Conservation (phyloP, 495 filamentous ascomycete genomes). For the Lasiosphaeria hispida region DNA sequence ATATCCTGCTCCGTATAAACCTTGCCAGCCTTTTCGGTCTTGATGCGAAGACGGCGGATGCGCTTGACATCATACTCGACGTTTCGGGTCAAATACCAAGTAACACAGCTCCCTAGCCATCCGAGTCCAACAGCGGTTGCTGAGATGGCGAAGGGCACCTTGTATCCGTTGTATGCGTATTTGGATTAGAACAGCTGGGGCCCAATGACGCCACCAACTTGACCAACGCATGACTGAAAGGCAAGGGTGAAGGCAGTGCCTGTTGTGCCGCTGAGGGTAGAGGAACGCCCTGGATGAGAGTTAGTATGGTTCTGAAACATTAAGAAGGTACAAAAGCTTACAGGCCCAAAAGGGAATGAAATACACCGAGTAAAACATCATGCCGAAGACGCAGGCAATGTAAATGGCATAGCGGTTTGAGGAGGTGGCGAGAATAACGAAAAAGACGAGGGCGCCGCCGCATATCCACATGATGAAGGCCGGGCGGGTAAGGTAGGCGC, state of each 20-base stretch:
- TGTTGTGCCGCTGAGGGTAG: slow-evolving; percentile 31
- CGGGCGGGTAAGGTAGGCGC: background rate
- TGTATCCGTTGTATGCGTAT: slow-evolving; percentile 33
- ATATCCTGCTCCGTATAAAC: slow-evolving; percentile 27
- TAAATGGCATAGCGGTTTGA: slow-evolving; percentile 27
- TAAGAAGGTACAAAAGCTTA: background rate
- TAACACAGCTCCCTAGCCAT: slow-evolving; percentile 28
- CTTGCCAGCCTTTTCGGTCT: slow-evolving; percentile 25
- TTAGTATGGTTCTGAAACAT: background rate
- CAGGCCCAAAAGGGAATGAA: slow-evolving; percentile 37
- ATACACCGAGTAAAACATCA: slow-evolving; percentile 22
- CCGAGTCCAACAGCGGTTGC: slow-evolving; percentile 22
- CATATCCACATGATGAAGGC: slow-evolving; percentile 5
- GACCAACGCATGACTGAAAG: slow-evolving; percentile 32
- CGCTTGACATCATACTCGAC: slow-evolving; percentile 33
- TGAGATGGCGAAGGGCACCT: slow-evolving; percentile 31
- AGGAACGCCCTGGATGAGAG: slow-evolving; percentile 22
- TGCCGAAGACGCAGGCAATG: slow-evolving; percentile 29
- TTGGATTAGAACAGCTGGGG: slow-evolving; percentile 35
- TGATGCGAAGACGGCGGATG: slow-evolving; percentile 22
- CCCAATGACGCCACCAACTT: slow-evolving; percentile 34
- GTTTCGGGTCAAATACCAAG: slow-evolving; percentile 35
- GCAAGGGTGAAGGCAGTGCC: slow-evolving; percentile 36
- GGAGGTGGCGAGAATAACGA: slow-evolving; percentile 24
- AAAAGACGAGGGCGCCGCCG: slow-evolving; percentile 20